Percentiles rank a stretch among this genome's conserved stretches.
Conservation (phyloP, 768 basidiomycete species). For the Xanthoconium stramineum region DNA sequence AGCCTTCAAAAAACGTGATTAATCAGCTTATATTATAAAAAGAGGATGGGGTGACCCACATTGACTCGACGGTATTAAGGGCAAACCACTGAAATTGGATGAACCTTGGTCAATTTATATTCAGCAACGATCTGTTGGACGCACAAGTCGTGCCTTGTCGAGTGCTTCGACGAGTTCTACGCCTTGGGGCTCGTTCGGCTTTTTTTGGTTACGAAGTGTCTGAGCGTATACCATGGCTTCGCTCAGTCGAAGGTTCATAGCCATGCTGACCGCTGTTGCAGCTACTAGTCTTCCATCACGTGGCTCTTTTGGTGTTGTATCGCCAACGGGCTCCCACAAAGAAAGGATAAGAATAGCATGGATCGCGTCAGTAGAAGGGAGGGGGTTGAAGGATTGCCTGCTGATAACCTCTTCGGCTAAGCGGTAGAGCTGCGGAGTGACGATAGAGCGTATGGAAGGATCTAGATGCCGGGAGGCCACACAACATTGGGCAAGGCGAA, state of each 20-base stretch:
- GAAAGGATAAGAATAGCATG: slow-evolving; percentile 41
- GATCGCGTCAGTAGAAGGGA: slow-evolving; percentile 41
- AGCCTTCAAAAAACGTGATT: slow-evolving; percentile 28
- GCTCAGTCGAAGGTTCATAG: slow-evolving; percentile 41
- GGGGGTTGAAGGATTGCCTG: slow-evolving; percentile 40
- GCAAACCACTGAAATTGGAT: slow-evolving; percentile 36
- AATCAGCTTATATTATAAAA: background rate
- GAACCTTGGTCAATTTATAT: slow-evolving; percentile 15
- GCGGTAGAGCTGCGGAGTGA: slow-evolving; percentile 40
- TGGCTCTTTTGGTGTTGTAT: slow-evolving; percentile 27
- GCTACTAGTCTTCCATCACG: slow-evolving; percentile 41
- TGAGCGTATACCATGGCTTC: slow-evolving; percentile 34
- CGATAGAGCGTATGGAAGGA: slow-evolving; percentile 30
- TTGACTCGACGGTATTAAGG: slow-evolving; percentile 37
- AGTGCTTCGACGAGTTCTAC: slow-evolving; percentile 34
- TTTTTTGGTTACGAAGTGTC: slow-evolving; percentile 29
- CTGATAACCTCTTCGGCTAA: slow-evolving; percentile 39
- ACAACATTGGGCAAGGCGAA: slow-evolving; percentile 45
- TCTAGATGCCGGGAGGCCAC: slow-evolving; percentile 45
- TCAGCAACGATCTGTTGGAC: slow-evolving; percentile 10
- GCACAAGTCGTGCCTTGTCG: slow-evolving; percentile 38
- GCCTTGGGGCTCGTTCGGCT: slow-evolving; percentile 23
- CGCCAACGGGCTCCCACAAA: slow-evolving; percentile 42
- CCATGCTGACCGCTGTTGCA: slow-evolving; percentile 44
- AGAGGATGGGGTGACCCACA: slow-evolving; percentile 25